Evolutionary conservation across 2,329 filamentous ascomycete genomes (phyloP), one percentile per base, ranked within the genome.

Genomic region (Claviceps citrina): DNA sequence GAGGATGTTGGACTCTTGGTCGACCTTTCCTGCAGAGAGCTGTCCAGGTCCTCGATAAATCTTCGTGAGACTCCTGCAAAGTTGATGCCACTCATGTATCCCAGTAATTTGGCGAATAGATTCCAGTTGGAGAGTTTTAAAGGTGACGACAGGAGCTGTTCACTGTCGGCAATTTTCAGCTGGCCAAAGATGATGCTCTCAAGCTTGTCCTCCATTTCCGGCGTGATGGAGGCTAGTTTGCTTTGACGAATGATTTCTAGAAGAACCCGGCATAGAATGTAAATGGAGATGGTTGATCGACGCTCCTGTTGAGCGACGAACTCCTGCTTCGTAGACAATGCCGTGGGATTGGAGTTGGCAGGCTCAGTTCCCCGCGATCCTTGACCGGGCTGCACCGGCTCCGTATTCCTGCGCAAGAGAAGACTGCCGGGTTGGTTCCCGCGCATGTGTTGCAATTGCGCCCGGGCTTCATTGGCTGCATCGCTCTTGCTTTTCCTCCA

Each of bases 401-500:
- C 83, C 2, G 82, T 86, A 54, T 87, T 86, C 43, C 82, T 73
- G 47, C 81, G 73, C 43, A 77, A 63, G 18, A 85, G 61, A 6
- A 67, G 67, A 30, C 59, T 70, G 32, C 60, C 68, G 7, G 59
- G 62, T 5, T 56, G 50, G 31, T 55, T 58, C 26, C 57, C 56
- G 13, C 64, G 66, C 16, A 65, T 57, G 40, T 76, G 71, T 48
- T 76, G 72, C 18, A 77, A 60, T 51, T 76, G 68, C 33, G 48
- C 60, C 18, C 76, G 68, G 22, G 81, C 79, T 46, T 80, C 74
- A 49, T 76, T 80, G 22, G 87, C 86, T 18, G 81, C 78, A 59
- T 96, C 89, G 47, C 86, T 93, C 64, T 96, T 96, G 47, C 77
- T 84, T 60, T 95, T 96, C 41, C 91, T 78, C 91, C 91, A 98